Conservation (phyloP, 2,329 filamentous ascomycete species). For the Pseudogymnoascus sp. region DNA sequence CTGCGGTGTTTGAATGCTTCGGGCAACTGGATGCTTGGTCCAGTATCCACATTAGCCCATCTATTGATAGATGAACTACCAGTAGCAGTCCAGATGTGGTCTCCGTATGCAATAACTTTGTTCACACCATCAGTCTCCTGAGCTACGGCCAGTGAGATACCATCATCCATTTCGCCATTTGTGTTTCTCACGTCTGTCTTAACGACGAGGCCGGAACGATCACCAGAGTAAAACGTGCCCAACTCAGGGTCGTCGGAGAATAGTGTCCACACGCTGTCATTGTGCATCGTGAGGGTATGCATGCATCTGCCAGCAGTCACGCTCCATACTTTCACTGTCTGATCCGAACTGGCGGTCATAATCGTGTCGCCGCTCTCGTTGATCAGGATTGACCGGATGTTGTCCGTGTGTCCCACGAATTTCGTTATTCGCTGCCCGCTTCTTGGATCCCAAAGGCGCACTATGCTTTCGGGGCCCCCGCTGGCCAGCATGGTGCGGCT, state of each 20-base stretch:
- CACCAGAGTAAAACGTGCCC: constrained; percentile 87
- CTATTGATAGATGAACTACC: constrained; percentile 68
- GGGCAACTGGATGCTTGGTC: constrained; percentile 59
- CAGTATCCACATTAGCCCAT: constrained; percentile 74
- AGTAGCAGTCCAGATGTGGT: constrained; percentile 64
- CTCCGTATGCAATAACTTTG: constrained; percentile 49
- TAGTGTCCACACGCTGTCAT: constrained; percentile 93
- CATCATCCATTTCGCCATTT: constrained; percentile 71
- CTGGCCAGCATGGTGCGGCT: constrained; percentile 78
- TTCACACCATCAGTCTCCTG: constrained; percentile 82
- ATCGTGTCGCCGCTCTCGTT: constrained; percentile 84
- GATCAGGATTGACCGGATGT: constrained; percentile 82
- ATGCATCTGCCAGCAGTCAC: constrained; percentile 91
- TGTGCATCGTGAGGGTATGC: constrained; percentile 98
- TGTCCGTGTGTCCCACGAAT: constrained; percentile 93
- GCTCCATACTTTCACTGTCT: constrained; percentile 97
- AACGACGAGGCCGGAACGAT: constrained; percentile 85
- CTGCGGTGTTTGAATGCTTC: constrained; percentile 45
- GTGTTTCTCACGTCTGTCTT: constrained; percentile 84
- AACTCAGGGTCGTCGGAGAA: constrained; percentile 82
- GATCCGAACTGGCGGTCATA: constrained; percentile 89
- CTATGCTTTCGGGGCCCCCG: constrained; percentile 87
- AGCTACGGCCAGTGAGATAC: constrained; percentile 79
- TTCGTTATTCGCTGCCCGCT: constrained; percentile 89
- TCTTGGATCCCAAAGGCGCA: constrained; percentile 84